Evolutionary conservation across 2,329 filamentous ascomycete genomes (phyloP).

Genomic region (Neocatenulostroma microsporum): DNA sequence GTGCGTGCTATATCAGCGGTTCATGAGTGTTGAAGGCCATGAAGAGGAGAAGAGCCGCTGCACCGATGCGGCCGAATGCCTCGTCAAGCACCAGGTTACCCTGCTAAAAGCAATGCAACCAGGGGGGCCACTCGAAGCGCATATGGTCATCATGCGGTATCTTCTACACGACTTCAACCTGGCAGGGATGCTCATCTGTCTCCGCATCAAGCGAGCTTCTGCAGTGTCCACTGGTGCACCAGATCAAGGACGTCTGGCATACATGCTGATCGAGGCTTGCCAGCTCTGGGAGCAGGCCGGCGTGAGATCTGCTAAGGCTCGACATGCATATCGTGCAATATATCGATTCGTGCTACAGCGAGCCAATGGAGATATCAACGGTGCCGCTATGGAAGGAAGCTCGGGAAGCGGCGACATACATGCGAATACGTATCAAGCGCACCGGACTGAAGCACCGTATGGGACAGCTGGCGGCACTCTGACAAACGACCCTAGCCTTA

Average conservation of each 20-base stretch:
- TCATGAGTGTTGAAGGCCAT: background rate
- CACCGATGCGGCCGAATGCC: background rate
- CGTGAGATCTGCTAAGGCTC: background rate
- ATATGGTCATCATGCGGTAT: background rate
- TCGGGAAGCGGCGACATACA: too few species aligned
- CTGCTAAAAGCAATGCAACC: constrained; percentile 1
- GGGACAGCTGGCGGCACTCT: too few species aligned
- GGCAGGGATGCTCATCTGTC: constrained; percentile 3
- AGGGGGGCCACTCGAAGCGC: background rate
- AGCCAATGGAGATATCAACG: background rate
- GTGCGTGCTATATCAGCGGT: constrained; percentile 5
- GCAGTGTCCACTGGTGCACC: background rate
- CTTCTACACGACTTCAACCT: constrained; percentile 4
- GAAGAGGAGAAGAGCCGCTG: background rate
- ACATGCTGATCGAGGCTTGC: background rate
- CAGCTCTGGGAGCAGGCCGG: background rate
- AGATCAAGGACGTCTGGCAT: background rate
- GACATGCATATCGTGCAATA: background rate
- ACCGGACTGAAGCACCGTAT: too few species aligned
- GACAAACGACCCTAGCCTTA: background rate
- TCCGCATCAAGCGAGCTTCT: background rate
- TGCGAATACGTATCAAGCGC: too few species aligned
- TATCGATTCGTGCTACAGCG: background rate
- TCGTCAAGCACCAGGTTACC: constrained; percentile 1
- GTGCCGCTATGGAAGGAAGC: too few species aligned